Conservation (phyloP, 139 green algal species). For the Pleodorina starrii region DNA sequence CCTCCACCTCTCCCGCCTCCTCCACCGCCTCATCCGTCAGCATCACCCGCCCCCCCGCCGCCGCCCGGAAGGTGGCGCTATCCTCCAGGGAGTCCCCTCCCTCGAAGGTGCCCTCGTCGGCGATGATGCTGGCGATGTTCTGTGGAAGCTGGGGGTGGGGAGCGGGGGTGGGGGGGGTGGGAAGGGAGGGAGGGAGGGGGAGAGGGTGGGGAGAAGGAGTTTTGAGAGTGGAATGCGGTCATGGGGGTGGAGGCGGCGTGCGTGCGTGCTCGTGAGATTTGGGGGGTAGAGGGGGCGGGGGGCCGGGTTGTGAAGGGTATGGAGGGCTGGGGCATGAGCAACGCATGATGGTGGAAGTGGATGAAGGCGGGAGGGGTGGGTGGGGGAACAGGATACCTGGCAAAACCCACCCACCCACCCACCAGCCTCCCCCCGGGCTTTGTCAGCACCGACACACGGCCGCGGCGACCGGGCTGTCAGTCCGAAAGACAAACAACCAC, state of each 20-base stretch:
- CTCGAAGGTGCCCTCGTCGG: slow-evolving; percentile 42
- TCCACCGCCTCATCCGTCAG: neutral
- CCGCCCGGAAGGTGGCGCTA: slow-evolving; percentile 22
- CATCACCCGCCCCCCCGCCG: neutral
- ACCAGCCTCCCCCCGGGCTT: too few species aligned
- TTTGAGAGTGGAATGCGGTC: neutral
- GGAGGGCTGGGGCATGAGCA: neutral
- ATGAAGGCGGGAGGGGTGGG: neutral
- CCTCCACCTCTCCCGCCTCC: neutral
- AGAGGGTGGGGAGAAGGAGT: neutral
- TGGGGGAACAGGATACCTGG: neutral
- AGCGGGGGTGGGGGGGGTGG: neutral
- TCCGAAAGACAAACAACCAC: too few species aligned
- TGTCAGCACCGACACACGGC: too few species aligned
- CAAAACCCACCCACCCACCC: too few species aligned
- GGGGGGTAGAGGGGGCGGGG: neutral
- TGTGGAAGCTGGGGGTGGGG: neutral
- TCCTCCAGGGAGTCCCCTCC: slow-evolving; percentile 16
- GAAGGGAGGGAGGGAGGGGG: neutral
- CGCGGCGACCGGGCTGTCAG: too few species aligned
- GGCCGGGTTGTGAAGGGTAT: neutral
- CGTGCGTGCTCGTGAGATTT: too few species aligned
- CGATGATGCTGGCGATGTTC: slow-evolving; percentile 7
- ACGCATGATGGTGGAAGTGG: neutral
- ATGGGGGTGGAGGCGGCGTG: too few species aligned